phyloP scores from a whole-genome alignment of 257 asterid genomes.

The Gentiana dahurica region DNA sequence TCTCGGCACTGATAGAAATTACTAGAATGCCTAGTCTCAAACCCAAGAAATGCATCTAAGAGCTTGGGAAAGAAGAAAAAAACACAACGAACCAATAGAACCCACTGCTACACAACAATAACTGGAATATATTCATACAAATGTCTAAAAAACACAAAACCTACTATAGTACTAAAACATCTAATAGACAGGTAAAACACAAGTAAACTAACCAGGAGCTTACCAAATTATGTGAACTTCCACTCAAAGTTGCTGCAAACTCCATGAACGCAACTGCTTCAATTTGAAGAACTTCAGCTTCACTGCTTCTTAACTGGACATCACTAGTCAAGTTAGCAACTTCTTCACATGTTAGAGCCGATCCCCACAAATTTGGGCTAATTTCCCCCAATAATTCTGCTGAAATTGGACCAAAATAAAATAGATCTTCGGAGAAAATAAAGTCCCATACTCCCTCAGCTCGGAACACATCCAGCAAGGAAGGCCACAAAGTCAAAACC shows the following conservation, averaged over 20 bases:
- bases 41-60: neutral
- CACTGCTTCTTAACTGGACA: constrained; percentile 19
- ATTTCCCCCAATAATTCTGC: constrained; percentile 35
- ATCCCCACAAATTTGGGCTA: constrained; percentile 17
- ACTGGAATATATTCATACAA: neutral
- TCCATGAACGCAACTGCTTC: constrained; percentile 75
- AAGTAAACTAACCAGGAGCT: constrained; percentile 26
- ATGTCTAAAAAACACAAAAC: neutral
- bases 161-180: neutral
- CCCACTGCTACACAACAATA: too few species aligned
- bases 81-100: neutral
- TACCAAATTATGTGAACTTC: constrained; percentile 87
- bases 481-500: constrained; percentile 58
- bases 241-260: constrained; percentile 75
- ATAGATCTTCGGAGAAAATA: constrained; percentile 89
- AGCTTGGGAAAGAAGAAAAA: neutral
- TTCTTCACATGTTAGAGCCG: constrained; percentile 21
- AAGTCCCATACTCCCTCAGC: constrained; percentile 96
- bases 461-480: constrained; percentile 73
- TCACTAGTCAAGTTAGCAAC: constrained; percentile 26
- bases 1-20: neutral
- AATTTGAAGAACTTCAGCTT: constrained; percentile 49
- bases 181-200: constrained; percentile 4
- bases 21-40: neutral
- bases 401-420: constrained; percentile 69